Base-by-base conservation (phyloP, 1,139 yeast species). In the Pichia sp. region DNA sequence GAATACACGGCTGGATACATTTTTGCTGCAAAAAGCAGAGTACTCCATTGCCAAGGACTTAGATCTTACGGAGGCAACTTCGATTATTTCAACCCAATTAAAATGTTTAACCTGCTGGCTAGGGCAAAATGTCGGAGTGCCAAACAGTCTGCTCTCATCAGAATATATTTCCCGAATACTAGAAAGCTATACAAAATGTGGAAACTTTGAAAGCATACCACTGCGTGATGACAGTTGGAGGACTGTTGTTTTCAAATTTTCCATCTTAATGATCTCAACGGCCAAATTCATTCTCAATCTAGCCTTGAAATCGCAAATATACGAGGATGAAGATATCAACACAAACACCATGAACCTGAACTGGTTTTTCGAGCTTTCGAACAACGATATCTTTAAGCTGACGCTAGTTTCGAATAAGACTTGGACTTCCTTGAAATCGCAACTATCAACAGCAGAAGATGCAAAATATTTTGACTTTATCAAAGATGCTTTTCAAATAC, bases 291-390 rank as follows among this genome's bases (percentile, higher is more conserved):
- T 78, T 6, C 64, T 79, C 3, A 67, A 70, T 8, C 69, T 84
- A 41, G 82, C 84, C 1, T 72, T 68, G 53, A 71, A 76, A 16
- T 84, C 83, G n/a, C 85, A 83, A 7, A 72, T 87, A 16, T 83
- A 82, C 61, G 92, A 86, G 62, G 93, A 87, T 63, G 95, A 87
- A 64, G 95, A 87, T 67, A 70, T 87, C 51, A 83, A 84, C 54
- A 81, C 87, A 1, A 79, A 85, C 59, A 73, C 75, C 11, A 81
- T 85, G 85, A 82, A 81, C 51, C 54, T 66, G n/a, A 55, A 65
- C 69, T 50, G 59, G 59, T 52, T 59, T 13, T 31, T 32, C 23
- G 48, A 41, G 8, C 23, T 54, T n/a, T 40, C 55, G 4, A 53
- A 51, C n/a, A 44, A 47, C 36, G 53, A 57, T 8, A 44, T 59